Percentiles rank a stretch among this genome's conserved stretches.
Evolutionary conservation across 169 alveolate species (phyloP).

Genomic region (Plasmodium billcollinsi): DNA sequence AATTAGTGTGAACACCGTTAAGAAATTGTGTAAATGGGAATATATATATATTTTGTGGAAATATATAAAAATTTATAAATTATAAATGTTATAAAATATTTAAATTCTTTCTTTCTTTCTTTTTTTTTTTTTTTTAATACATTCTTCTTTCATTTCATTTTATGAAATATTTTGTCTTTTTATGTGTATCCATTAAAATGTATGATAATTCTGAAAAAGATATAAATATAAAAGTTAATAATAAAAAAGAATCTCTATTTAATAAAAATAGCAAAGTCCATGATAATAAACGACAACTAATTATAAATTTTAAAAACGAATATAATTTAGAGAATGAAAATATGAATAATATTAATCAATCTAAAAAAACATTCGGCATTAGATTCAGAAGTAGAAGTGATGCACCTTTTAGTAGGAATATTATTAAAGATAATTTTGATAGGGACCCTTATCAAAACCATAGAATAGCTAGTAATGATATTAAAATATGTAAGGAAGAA

Average conservation of each 20-base stretch:
- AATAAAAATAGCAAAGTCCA: background rate
- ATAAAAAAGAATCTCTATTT: constrained; percentile 7
- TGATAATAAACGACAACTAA: background rate
- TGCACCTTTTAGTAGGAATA: background rate
- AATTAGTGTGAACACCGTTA: too few species aligned
- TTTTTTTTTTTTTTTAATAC: too few species aligned
- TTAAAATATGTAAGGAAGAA: background rate
- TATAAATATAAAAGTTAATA: constrained; percentile 6
- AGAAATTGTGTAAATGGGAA: too few species aligned
- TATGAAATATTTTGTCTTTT: background rate
- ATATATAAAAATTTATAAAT: too few species aligned
- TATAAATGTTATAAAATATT: too few species aligned
- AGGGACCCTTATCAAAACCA: background rate
- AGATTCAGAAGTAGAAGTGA: constrained; percentile 31
- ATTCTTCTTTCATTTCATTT: background rate
- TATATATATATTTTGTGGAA: too few species aligned
- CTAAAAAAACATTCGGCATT: background rate
- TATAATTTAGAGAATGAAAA: background rate
- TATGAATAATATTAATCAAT: background rate
- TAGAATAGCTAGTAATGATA: background rate
- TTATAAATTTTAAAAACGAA: background rate
- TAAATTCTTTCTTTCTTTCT: too few species aligned
- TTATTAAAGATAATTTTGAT: background rate
- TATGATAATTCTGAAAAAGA: constrained; percentile 7
- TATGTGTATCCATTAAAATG: constrained; percentile 8